A percentile compares a stretch with the other conserved stretches of the same genome.
phyloP scores from a whole-genome alignment of 2,329 filamentous ascomycete genomes.

The Endocalyx cinctus region DNA sequence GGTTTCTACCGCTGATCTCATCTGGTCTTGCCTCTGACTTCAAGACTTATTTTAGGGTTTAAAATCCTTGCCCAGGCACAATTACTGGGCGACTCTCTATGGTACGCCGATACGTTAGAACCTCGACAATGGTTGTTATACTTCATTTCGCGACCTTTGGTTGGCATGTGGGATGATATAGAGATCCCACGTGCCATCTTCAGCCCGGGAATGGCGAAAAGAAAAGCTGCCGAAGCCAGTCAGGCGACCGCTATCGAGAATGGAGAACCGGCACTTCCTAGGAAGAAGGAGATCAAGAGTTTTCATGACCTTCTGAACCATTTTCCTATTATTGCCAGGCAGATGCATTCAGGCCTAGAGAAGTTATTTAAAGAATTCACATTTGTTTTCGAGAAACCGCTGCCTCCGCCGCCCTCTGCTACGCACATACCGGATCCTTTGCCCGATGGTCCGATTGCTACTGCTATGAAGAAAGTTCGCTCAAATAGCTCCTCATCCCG shows the following conservation, averaged over 20 bases:
- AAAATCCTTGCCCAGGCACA: conserved; percentile 87
- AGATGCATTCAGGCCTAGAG: conserved; percentile 92
- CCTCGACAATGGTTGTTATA: conserved; percentile 94
- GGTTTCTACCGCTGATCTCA: not conserved
- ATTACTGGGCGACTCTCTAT: conserved; percentile 76
- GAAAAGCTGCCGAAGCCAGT: conserved; percentile 32
- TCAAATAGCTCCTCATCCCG: conserved; percentile 43
- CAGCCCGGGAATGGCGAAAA: conserved; percentile 39
- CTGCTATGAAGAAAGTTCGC: conserved; percentile 51
- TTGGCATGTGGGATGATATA: conserved; percentile 76
- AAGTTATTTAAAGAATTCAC: conserved; percentile 86
- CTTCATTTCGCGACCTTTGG: conserved; percentile 85
- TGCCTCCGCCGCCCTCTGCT: conserved; percentile 69
- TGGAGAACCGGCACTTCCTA: conserved; percentile 46
- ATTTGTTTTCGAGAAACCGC: conserved; percentile 75
- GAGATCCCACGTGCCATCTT: conserved; percentile 65
- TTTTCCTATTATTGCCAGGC: conserved; percentile 91
- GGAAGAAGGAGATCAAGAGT: conserved; percentile 85
- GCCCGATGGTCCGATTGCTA: conserved; percentile 52
- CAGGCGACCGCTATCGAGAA: conserved; percentile 32
- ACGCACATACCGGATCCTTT: conserved; percentile 53
- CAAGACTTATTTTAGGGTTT: conserved; percentile 74
- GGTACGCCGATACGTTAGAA: conserved; percentile 85
- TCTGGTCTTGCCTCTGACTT: not conserved
- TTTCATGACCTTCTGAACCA: conserved; percentile 87